Base-by-base conservation (phyloP, 2,329 filamentous ascomycete species). In the Neonectria coccinea region DNA sequence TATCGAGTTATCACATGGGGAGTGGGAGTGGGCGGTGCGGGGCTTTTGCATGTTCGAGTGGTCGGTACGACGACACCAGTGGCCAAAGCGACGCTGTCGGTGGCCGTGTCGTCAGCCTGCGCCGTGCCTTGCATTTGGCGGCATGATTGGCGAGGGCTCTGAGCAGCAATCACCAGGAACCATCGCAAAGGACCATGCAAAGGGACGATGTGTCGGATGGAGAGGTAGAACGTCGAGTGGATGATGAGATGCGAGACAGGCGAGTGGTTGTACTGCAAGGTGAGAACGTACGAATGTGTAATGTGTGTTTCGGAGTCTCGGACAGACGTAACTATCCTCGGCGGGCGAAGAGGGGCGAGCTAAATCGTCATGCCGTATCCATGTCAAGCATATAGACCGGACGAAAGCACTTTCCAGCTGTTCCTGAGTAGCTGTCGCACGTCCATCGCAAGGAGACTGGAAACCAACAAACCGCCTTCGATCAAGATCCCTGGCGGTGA, bases 81-180 rank as follows among this genome's bases (percentile, higher is more conserved):
- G 57, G 62, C 59, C 48, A 51, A 31, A 31, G 50, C 60, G 57
- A 71, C 55, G 71, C 66, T 64, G 47, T 54, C 63, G 67, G 63
- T 66, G 65, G 59, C 62, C 62, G 67, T 73, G 68, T 70, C 70
- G 68, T 73, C 71, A 74, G 66, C 70, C 65, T 72, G 72, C 72
- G 64, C 58, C 64, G 72, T 74, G 72, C 72, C 72, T 73, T 74
- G 72, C 72, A 74, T 71, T 62, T 72, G 62, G 70, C 74, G 72
- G 67, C 72, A 74, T 74, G 65, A 68, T 68, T 73, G 58, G 62
- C 67, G 67, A 67, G 73, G 60, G 59, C 66, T 69, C 66, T 66
- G 42, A 55, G 54, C 42, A 36, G 58, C 65, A 66, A 63, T 71
- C 62, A 64, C 47, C 71, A 73, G 71, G 71, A 71, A 73, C 71